Base-by-base conservation (phyloP, 2,329 filamentous ascomycete species). In the Penicillium hesseltinei region DNA sequence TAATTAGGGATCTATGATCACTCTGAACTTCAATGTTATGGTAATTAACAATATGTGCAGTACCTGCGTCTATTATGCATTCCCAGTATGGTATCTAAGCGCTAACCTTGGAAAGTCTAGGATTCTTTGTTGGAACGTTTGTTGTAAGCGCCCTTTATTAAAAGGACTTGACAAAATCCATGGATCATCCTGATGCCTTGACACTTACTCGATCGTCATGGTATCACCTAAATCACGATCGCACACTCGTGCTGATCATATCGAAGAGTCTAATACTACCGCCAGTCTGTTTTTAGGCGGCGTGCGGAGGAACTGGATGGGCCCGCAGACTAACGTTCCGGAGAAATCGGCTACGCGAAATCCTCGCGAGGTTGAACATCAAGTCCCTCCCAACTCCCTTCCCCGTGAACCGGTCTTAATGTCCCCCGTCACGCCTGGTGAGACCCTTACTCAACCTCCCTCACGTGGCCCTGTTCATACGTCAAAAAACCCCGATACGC, bases 231-330 rank as follows among this genome's bases (percentile, higher is more conserved):
- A 21, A 27, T 35, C 44, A 17, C 58, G 54, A 56, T 51, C 51
- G 43, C 54, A 60, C 7, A 7, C n/a, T 45, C 51, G 43, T 48
- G 45, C 31, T 29, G 64, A 62, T 49, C 44, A 61, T 38, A 57
- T 73, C 35, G 62, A 69, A 42, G 65, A 66, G 13, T 72, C 69
- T 51, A 78, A 78, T 64, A 71, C 70, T 46, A 78, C 77, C 15
- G 72, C 71, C 46, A 75, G 59, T 53, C 64, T 68, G 51, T 79
- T 78, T 60, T 61, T 79, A 25, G 75, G 75, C 47, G 66, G 70
- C 48, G 59, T 66, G 48, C 71, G 70, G 58, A 73, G 65, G 61
- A 65, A 74, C 48, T 78, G 76, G 77, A 78, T 78, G 74, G 54
- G 19, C 5, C 40, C 52, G 33, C 39, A 48, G 35, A 40, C 33